Conservation (phyloP, 768 basidiomycete genomes). For the Lepiota venenata region DNA sequence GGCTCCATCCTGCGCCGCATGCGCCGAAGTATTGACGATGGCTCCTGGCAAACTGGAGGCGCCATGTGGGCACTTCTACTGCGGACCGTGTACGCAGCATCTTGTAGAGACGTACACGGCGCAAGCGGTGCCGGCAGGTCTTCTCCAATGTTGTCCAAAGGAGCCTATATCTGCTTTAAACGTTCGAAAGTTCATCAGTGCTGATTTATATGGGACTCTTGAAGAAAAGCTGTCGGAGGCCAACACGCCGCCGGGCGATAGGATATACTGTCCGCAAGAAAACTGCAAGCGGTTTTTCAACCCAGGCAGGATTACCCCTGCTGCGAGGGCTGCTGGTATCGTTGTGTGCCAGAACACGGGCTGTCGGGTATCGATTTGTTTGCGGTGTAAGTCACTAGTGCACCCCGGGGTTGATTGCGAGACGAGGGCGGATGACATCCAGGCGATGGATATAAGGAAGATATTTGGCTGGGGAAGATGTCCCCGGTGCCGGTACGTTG, state of each 20-base stretch:
- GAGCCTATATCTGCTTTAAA: conserved; percentile 3
- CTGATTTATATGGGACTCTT: background rate
- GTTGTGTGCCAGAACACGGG: background rate
- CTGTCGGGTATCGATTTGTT: background rate
- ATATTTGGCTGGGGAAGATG: conserved; percentile 10
- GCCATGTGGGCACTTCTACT: conserved; percentile 15
- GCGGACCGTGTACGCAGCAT: conserved; percentile 5
- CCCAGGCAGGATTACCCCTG: background rate
- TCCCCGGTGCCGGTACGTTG: conserved; percentile 7
- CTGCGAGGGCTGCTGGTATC: background rate
- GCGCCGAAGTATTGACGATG: background rate
- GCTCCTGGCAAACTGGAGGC: conserved; percentile 1
- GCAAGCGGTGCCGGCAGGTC: conserved; percentile 3
- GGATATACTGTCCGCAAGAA: conserved; percentile 15
- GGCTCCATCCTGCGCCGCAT: background rate
- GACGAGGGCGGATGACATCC: background rate
- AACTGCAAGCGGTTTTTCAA: conserved; percentile 13
- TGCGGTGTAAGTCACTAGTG: background rate
- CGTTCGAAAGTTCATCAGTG: conserved; percentile 7
- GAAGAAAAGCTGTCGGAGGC: conserved; percentile 10
- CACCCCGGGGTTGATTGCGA: conserved; percentile 5
- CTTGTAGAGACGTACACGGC: conserved; percentile 9
- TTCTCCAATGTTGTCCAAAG: conserved; percentile 9
- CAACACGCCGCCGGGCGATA: conserved; percentile 4
- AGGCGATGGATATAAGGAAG: background rate